phyloP scores from a whole-genome alignment of 163 green algal genomes.

The Chlamydomonas reinhardtii region DNA sequence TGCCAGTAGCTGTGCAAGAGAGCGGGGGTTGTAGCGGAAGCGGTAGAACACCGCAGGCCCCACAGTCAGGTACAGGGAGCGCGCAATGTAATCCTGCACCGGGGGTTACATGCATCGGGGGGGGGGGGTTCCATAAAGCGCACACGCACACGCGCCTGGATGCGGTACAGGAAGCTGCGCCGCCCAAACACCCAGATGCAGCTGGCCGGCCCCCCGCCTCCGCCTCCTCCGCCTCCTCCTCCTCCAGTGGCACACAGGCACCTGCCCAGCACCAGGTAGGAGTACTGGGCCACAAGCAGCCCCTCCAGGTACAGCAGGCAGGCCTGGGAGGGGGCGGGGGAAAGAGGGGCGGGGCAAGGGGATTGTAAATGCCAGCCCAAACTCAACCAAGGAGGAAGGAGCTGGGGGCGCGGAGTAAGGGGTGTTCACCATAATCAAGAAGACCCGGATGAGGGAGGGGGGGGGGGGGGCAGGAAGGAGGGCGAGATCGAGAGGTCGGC shows the following conservation, averaged over 20 bases:
- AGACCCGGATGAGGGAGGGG: too few species aligned
- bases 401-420: too few species aligned
- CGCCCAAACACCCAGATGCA: constrained; percentile 35
- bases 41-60: too few species aligned
- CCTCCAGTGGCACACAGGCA: constrained; percentile 44
- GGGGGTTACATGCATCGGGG: too few species aligned
- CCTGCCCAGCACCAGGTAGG: constrained; percentile 41
- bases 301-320: constrained; percentile 75
- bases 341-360: neutral
- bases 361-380: too few species aligned
- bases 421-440: too few species aligned
- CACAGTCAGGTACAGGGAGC: too few species aligned
- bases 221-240: neutral
- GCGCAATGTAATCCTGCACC: too few species aligned
- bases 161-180: constrained; percentile 12
- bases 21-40: too few species aligned
- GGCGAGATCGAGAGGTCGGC: neutral
- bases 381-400: too few species aligned
- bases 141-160: constrained; percentile 10
- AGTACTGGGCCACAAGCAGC: constrained; percentile 59
- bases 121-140: too few species aligned
- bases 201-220: neutral
- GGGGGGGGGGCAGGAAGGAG: neutral
- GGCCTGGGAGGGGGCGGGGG: constrained; percentile 46
- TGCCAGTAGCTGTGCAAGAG: too few species aligned